Conservation (phyloP, 1,284 basidiomycete genomes). For the Cystobasidium pallidum region DNA sequence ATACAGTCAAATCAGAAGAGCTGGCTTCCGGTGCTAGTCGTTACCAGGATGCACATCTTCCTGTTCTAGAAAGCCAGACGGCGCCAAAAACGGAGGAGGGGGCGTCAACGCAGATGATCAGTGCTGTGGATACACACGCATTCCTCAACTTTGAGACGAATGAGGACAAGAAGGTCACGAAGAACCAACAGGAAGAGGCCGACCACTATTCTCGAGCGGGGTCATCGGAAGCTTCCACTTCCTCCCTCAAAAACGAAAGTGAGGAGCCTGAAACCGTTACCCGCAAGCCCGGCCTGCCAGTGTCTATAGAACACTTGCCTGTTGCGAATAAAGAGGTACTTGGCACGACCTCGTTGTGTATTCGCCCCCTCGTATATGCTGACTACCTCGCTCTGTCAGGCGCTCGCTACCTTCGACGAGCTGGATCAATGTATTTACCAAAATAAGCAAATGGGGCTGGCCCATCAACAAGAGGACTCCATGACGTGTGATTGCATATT, state of each 20-base stretch:
- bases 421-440: slow-evolving; percentile 59
- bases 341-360: too few relatives aligned
- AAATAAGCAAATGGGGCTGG: slow-evolving; percentile 80
- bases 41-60: background rate
- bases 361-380: background rate
- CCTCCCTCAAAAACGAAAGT: slow-evolving; percentile 19
- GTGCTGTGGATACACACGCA: slow-evolving; percentile 3
- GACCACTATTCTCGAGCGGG: slow-evolving; percentile 21
- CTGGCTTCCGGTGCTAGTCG: background rate
- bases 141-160: slow-evolving; percentile 45
- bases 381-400: background rate
- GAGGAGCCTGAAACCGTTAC: slow-evolving; percentile 34
- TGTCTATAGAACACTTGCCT: slow-evolving; percentile 75
- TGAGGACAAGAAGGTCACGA: slow-evolving; percentile 42
- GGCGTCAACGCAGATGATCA: background rate
- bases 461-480: slow-evolving; percentile 83
- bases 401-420: slow-evolving; percentile 36
- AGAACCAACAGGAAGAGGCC: slow-evolving; percentile 13
- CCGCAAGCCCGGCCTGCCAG: slow-evolving; percentile 47
- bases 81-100: background rate
- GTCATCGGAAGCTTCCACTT: slow-evolving; percentile 15
- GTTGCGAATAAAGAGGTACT: slow-evolving; percentile 65
- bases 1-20: slow-evolving; percentile 1
- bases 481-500: slow-evolving; percentile 90
- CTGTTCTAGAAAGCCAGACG: background rate